Evolutionary conservation across 2,329 filamentous ascomycete genomes (phyloP).

Genomic region (Fusarium pseudograminearum): DNA sequence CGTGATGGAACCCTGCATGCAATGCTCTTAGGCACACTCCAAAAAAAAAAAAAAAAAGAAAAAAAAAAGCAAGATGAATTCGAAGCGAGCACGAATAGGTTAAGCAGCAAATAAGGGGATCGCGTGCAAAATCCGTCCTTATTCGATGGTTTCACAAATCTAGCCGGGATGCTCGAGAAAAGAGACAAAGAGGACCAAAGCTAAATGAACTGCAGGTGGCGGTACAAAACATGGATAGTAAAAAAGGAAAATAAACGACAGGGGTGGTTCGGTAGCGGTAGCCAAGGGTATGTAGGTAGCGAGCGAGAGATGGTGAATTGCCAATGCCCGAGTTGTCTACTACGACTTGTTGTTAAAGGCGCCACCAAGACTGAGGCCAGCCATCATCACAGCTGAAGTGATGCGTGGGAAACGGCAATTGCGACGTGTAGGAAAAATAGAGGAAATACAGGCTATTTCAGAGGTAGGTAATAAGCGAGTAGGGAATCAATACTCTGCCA

Average conservation of each 20-base stretch:
- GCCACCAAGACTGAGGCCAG: conserved; percentile 30
- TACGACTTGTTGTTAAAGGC: conserved; percentile 9
- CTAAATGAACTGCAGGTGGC: conserved; percentile 17
- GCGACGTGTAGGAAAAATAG: conserved; percentile 6
- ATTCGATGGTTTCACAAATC: conserved; percentile 29
- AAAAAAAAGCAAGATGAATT: not conserved
- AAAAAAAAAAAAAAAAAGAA: not conserved
- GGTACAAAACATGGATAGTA: conserved; percentile 12
- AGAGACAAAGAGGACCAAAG: conserved; percentile 26
- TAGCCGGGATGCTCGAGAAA: conserved; percentile 25
- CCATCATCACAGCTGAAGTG: conserved; percentile 7
- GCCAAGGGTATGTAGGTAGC: conserved; percentile 14
- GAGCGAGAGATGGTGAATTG: conserved; percentile 26
- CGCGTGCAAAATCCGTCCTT: not conserved
- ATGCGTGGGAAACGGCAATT: conserved; percentile 3
- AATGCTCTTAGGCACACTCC: not conserved
- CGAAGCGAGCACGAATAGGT: not conserved
- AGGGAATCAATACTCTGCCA: conserved; percentile 19
- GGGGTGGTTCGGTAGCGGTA: conserved; percentile 33
- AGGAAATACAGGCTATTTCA: not conserved
- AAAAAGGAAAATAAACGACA: conserved; percentile 37
- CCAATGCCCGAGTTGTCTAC: conserved; percentile 10
- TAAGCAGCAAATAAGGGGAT: conserved; percentile 10
- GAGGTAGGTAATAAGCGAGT: not conserved
- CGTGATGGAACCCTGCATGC: conserved; percentile 16